These are phyloP conservation scores for Ensete glaucum DNA, from an alignment of 176 grass and related monocot species.

Conservation along the genomic window DNA sequence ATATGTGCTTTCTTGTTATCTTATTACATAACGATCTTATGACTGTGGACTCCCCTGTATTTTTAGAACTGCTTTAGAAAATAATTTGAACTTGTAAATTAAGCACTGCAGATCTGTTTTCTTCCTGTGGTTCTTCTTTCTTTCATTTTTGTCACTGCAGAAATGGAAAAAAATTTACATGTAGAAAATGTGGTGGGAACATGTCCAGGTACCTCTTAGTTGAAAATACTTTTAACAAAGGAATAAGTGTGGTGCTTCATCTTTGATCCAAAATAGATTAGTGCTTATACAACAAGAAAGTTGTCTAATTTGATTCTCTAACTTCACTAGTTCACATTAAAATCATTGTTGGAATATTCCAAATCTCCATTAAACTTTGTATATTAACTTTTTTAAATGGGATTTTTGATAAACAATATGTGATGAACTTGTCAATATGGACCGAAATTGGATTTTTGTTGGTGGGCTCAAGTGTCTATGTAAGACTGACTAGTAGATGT, in stretches of 20 bases:
- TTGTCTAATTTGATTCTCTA: not conserved
- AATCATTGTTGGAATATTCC: not conserved
- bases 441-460: too few relatives aligned
- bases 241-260: not conserved
- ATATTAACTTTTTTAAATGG: too few relatives aligned
- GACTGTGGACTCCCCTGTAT: not conserved
- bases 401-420: too few relatives aligned
- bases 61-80: too few relatives aligned
- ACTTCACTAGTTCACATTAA: not conserved
- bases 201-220: not conserved
- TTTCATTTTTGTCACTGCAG: not conserved
- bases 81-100: not conserved
- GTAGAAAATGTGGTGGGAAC: not conserved
- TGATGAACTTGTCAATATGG: too few relatives aligned
- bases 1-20: not conserved
- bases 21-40: not conserved
- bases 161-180: not conserved
- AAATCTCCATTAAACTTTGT: too few relatives aligned
- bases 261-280: not conserved
- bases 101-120: not conserved
- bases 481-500: too few relatives aligned
- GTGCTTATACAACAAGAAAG: not conserved
- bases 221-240: not conserved
- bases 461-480: too few relatives aligned
- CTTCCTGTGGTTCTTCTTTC: not conserved